phyloP scores from a whole-genome alignment of 345 rosid genomes.

The Dipteronia dyeriana region DNA sequence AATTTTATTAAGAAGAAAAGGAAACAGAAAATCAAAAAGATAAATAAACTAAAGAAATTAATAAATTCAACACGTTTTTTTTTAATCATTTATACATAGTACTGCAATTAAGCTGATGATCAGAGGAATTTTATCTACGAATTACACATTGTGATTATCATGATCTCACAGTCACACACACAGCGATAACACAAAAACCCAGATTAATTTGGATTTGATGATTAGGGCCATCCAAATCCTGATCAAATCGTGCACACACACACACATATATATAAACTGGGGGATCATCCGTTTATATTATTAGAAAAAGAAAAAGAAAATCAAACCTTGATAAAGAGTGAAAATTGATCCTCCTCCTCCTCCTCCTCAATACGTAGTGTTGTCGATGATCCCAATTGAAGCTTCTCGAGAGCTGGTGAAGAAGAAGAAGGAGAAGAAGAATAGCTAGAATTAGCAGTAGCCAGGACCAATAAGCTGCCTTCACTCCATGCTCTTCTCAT shows the following conservation, averaged over 20 bases:
- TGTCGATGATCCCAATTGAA: not conserved
- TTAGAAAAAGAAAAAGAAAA: not conserved
- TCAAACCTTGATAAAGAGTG: constrained; percentile 5
- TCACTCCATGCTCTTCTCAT: constrained; percentile 69
- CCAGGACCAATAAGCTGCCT: constrained; percentile 44
- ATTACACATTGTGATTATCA: not conserved
- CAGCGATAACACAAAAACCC: not conserved
- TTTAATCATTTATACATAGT: not conserved
- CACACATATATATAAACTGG: not conserved
- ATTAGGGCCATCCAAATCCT: not conserved
- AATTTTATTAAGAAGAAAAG: not conserved
- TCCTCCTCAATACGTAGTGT: not conserved
- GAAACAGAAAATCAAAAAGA: not conserved
- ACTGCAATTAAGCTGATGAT: not conserved
- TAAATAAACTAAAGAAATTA: not conserved
- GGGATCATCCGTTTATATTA: not conserved
- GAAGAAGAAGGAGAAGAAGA: constrained; percentile 47
- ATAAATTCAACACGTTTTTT: not conserved
- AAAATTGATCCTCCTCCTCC: not conserved
- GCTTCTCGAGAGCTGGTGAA: constrained; percentile 26
- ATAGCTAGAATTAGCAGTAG: constrained; percentile 20
- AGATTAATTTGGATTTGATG: not conserved
- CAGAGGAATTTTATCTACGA: not conserved
- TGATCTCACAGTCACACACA: not conserved
- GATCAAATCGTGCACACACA: too few relatives aligned